phyloP scores from a whole-genome alignment of 495 filamentous ascomycete genomes.

The Penicillium steckii region DNA sequence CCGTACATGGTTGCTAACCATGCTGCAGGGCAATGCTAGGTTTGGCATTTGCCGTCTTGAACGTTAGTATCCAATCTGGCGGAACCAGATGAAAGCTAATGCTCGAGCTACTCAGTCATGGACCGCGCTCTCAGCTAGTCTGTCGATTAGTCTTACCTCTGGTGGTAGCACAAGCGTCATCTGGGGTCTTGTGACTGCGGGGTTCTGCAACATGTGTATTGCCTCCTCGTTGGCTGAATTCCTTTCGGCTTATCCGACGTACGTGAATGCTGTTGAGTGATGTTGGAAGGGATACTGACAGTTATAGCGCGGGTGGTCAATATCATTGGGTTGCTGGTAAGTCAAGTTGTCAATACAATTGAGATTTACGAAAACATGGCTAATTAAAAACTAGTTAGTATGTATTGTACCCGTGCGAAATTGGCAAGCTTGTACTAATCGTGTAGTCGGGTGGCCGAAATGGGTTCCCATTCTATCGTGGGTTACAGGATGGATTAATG shows the following conservation, averaged over 20 bases:
- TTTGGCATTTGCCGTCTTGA: conserved; percentile 47
- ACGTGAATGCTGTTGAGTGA: conserved; percentile 9
- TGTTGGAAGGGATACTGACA: not conserved
- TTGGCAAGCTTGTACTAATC: not conserved
- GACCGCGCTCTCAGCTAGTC: conserved; percentile 45
- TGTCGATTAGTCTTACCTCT: conserved; percentile 44
- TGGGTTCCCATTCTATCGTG: conserved; percentile 62
- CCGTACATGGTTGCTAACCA: not conserved
- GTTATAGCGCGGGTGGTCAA: conserved; percentile 52
- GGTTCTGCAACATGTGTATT: conserved; percentile 67
- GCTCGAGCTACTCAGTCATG: conserved; percentile 28
- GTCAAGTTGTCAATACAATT: not conserved
- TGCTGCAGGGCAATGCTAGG: conserved; percentile 40
- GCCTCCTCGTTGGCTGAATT: conserved; percentile 70
- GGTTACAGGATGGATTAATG: conserved; percentile 74
- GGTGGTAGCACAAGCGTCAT: conserved; percentile 46
- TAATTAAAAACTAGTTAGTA: conserved; percentile 26
- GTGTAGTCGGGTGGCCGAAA: conserved; percentile 47
- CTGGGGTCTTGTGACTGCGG: conserved; percentile 61
- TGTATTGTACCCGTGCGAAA: not conserved
- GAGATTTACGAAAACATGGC: not conserved
- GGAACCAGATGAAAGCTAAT: not conserved
- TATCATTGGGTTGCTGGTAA: conserved; percentile 71
- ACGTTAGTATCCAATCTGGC: conserved; percentile 22
- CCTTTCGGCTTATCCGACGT: conserved; percentile 67